Conservation (phyloP, 2,329 filamentous ascomycete genomes). For the Cladosporium sphaerospermum region DNA sequence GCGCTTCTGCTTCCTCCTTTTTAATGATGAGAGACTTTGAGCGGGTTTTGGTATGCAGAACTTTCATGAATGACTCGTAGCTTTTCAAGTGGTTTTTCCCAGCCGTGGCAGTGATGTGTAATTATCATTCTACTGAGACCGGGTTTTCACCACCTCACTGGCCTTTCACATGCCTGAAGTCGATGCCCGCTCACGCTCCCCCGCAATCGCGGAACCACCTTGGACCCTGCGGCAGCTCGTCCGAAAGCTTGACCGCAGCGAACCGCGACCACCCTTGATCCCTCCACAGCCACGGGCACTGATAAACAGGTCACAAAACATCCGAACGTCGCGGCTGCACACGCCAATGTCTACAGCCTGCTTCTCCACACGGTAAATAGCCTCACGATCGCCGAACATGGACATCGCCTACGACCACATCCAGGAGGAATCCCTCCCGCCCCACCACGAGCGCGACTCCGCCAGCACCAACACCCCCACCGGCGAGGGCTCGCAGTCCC, state of each 20-base stretch:
- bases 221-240: background rate
- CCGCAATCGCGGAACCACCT: background rate
- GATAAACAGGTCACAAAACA: background rate
- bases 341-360: background rate
- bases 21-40: no score
- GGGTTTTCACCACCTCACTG: no score
- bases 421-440: constrained; percentile 66
- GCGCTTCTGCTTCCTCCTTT: background rate
- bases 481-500: constrained; percentile 6
- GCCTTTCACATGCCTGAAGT: background rate
- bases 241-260: background rate
- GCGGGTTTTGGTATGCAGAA: no score
- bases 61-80: no score
- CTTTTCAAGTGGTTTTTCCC: no score
- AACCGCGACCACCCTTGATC: background rate
- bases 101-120: no score
- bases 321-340: background rate
- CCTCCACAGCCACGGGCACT: background rate
- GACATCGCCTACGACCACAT: constrained; percentile 98
- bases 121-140: no score
- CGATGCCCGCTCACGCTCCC: background rate
- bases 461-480: constrained; percentile 21
- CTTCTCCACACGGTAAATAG: background rate
- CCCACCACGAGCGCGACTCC: constrained; percentile 45
- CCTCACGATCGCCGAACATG: constrained; percentile 49